phyloP scores from a whole-genome alignment of 169 alveolate genomes.

The Plasmodium billcollinsi region DNA sequence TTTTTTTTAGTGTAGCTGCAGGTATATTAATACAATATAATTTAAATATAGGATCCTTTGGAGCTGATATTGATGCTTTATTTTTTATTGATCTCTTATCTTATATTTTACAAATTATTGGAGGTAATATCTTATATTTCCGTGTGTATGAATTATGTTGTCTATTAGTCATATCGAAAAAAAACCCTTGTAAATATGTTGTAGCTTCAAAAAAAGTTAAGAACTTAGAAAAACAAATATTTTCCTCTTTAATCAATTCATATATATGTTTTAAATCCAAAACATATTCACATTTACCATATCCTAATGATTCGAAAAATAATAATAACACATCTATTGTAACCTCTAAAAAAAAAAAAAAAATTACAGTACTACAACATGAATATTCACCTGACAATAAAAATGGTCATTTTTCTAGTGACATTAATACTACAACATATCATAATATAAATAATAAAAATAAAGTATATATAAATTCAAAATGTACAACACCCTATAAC shows the following conservation, averaged over 20 bases:
- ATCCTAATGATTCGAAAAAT: constrained; percentile 11
- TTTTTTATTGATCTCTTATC: constrained; percentile 76
- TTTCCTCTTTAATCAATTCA: constrained; percentile 60
- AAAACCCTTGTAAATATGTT: constrained; percentile 76
- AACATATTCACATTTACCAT: constrained; percentile 53
- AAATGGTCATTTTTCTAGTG: background rate
- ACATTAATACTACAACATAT: constrained; percentile 1
- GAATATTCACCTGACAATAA: constrained; percentile 2
- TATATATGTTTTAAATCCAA: constrained; percentile 57
- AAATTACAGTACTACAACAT: background rate
- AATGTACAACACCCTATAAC: no score
- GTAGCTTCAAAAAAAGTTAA: constrained; percentile 79
- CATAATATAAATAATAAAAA: constrained; percentile 2
- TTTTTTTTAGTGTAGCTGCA: constrained; percentile 46
- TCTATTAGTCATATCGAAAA: constrained; percentile 76
- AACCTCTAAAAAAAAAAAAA: background rate
- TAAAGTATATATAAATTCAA: background rate
- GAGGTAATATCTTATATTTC: constrained; percentile 77
- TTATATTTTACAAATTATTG: constrained; percentile 75
- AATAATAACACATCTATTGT: constrained; percentile 12
- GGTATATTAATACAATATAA: constrained; percentile 76
- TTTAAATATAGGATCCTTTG: constrained; percentile 21
- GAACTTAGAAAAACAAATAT: constrained; percentile 75
- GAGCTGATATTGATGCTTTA: constrained; percentile 35
- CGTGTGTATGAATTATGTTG: constrained; percentile 78